A percentile compares a stretch with the other conserved stretches of the same genome.
phyloP scores from a whole-genome alignment of 257 asterid species.

The Solanum phureja region DNA sequence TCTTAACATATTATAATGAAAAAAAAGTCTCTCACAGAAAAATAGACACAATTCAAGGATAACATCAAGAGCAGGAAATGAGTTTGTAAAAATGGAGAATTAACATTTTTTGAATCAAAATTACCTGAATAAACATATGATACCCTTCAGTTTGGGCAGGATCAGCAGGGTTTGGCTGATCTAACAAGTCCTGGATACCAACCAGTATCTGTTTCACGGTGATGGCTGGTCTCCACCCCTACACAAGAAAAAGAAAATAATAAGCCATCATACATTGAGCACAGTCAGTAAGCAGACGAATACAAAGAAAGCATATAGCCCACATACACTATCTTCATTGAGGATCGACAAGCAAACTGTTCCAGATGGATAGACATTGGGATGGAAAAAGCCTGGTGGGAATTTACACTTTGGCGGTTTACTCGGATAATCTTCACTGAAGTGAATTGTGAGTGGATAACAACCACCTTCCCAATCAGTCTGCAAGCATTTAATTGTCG shows the following conservation, averaged over 20 bases:
- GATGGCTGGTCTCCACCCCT: constrained; percentile 33
- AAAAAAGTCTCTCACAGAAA: not conserved
- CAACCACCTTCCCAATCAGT: constrained; percentile 44
- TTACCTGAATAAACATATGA: constrained; percentile 28
- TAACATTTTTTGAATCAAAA: not conserved
- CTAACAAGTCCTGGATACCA: constrained; percentile 25
- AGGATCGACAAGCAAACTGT: constrained; percentile 46
- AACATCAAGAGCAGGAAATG: not conserved
- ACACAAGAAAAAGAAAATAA: not conserved
- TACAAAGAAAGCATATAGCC: not conserved
- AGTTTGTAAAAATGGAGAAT: not conserved
- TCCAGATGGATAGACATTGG: constrained; percentile 48
- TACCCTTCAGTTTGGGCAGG: constrained; percentile 35
- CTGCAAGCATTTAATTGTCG: constrained; percentile 15
- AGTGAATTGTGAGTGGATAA: constrained; percentile 36
- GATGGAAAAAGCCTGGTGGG: constrained; percentile 35
- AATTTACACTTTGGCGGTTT: constrained; percentile 47
- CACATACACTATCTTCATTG: constrained; percentile 42
- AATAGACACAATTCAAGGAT: not conserved
- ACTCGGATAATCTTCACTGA: constrained; percentile 45
- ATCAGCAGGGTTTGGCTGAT: constrained; percentile 22
- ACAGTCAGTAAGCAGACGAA: not conserved
- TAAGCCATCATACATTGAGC: not conserved
- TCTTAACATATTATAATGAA: not conserved
- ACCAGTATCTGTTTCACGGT: constrained; percentile 26